phyloP scores from a whole-genome alignment of 208 protist species.

The Trypanosomatidae sp. region DNA sequence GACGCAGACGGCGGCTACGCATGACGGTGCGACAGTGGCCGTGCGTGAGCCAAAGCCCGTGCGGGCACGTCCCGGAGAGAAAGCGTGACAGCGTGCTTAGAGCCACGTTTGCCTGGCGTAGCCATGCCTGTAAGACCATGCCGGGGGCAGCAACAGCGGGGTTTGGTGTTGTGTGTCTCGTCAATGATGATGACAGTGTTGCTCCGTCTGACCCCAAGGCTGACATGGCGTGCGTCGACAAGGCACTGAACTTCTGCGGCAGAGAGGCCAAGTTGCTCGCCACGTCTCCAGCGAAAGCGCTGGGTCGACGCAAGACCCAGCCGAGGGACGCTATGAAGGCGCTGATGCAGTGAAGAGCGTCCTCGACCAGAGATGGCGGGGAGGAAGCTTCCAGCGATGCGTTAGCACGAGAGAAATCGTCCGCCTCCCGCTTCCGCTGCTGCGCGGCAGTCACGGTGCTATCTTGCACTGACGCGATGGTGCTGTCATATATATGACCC shows the following conservation, averaged over 20 bases:
- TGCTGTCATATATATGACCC: slow-evolving; percentile 19
- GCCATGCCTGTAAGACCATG: background rate
- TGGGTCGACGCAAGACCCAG: slow-evolving; percentile 19
- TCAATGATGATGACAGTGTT: background rate
- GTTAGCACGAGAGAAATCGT: background rate
- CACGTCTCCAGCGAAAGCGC: background rate
- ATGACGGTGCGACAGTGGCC: slow-evolving; percentile 18
- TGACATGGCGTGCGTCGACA: slow-evolving; percentile 1
- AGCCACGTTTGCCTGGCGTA: slow-evolving; percentile 5
- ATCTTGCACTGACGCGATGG: slow-evolving; percentile 7
- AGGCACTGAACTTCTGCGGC: slow-evolving; percentile 6
- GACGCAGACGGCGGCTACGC: slow-evolving; percentile 23
- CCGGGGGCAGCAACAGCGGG: background rate
- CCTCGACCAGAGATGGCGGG: background rate
- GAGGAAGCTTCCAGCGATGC: background rate
- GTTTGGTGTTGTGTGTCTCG: background rate
- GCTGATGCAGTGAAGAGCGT: slow-evolving; percentile 5
- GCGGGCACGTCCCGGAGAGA: slow-evolving; percentile 13
- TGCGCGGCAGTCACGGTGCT: slow-evolving; percentile 6
- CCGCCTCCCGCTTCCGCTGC: slow-evolving; percentile 2
- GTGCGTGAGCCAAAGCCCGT: slow-evolving; percentile 23
- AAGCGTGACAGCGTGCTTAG: slow-evolving; percentile 11
- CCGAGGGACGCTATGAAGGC: slow-evolving; percentile 14
- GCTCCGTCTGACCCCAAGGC: background rate
- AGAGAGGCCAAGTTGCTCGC: background rate